phyloP scores from a whole-genome alignment of 768 basidiomycete species.

The Tulasnella sp. region DNA sequence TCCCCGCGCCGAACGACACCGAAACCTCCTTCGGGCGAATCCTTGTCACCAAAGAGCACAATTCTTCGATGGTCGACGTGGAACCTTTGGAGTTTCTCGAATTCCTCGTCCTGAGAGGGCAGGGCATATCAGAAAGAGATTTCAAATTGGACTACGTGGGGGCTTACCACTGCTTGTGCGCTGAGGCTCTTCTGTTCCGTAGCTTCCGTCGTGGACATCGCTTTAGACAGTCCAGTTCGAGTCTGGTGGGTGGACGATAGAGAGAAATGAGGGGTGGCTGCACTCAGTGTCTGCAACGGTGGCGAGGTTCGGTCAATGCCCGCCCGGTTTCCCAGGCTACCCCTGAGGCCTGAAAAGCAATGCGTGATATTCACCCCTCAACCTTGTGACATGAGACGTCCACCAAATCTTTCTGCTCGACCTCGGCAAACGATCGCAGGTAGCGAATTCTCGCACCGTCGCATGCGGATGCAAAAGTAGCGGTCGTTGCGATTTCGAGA shows the following conservation, averaged over 20 bases:
- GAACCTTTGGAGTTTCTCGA: background rate
- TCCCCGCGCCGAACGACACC: background rate
- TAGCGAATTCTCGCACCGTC: no score
- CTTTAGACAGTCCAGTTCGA: background rate
- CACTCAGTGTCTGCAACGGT: no score
- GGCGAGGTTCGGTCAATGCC: background rate
- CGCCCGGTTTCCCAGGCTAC: no score
- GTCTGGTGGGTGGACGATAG: no score
- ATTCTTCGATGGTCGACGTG: background rate
- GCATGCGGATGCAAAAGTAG: no score
- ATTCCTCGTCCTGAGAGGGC: background rate
- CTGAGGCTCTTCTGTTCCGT: background rate
- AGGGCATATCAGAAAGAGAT: background rate
- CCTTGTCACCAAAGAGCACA: background rate
- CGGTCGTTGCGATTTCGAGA: no score
- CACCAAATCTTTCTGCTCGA: no score
- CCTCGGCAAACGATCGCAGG: no score
- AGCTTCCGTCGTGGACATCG: background rate
- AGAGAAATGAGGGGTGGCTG: background rate
- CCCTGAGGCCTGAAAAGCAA: no score
- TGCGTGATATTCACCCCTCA: no score
- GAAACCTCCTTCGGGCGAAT: background rate
- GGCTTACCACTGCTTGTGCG: background rate
- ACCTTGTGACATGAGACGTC: no score
- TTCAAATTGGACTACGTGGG: background rate